phyloP scores from a whole-genome alignment of 1,284 basidiomycete species.

The Ustilago sp. region DNA sequence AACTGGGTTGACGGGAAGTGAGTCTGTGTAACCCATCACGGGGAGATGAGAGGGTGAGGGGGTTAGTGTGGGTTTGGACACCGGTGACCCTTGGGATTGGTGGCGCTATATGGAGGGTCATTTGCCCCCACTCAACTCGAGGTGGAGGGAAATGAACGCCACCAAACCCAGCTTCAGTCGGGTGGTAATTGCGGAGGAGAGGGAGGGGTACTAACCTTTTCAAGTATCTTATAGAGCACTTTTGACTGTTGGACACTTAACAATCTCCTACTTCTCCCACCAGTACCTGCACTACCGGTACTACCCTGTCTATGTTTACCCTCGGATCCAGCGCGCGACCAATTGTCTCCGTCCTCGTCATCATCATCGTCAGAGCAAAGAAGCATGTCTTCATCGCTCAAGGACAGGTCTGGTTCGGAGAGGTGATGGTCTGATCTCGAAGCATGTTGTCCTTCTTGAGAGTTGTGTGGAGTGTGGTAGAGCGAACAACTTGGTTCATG shows the following conservation, averaged over 20 bases:
- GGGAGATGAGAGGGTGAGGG: not conserved
- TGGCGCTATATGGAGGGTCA: not conserved
- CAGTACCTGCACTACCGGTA: not conserved
- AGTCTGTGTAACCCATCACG: conserved; percentile 26
- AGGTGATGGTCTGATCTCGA: conserved; percentile 6
- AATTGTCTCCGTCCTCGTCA: conserved; percentile 8
- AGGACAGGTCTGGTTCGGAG: conserved; percentile 5
- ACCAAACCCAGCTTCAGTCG: not conserved
- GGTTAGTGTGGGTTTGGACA: not conserved
- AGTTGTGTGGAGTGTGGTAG: not conserved
- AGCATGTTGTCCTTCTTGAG: no score
- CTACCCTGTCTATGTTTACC: not conserved
- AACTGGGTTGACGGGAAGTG: conserved; percentile 59
- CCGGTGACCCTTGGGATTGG: not conserved
- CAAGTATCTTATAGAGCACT: conserved; percentile 54
- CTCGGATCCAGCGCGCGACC: conserved; percentile 17
- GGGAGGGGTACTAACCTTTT: conserved; percentile 33
- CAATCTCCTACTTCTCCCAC: conserved; percentile 30
- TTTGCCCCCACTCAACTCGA: no score
- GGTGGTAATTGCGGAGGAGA: not conserved
- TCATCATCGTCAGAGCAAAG: conserved; percentile 22
- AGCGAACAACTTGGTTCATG: not conserved
- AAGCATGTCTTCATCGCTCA: conserved; percentile 48
- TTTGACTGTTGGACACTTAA: conserved; percentile 55
- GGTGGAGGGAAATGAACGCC: not conserved